Evolutionary conservation across 805 yeast species (phyloP), one percentile per base, ranked within the genome.

Genomic region (Geotrichum ghanense): DNA sequence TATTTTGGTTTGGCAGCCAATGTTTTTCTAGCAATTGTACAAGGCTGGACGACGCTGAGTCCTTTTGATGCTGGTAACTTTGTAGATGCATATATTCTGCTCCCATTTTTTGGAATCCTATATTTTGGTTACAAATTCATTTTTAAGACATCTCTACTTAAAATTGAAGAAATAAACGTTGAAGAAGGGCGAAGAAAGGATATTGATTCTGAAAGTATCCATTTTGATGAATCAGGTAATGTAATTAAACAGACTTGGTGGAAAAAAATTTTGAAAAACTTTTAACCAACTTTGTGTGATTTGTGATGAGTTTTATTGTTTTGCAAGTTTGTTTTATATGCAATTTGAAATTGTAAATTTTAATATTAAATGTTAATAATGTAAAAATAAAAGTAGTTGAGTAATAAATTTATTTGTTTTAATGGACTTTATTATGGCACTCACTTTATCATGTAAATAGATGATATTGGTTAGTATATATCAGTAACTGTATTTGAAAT

Each of bases 11-110:
- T 80, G 6, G 51, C 65, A 2, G 64, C 76, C 43, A 78, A 75
- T 56, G 51, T 70, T 1, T 71, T 80, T 47, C 63, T 80, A 48
- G 79, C 75, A 2, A 58, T 79, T 25, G 72, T 80, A 22, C 86
- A 80, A 60, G 83, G 85, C 3, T 80, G 84, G 83, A 66, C 80
- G 1, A 67, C 73, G 34, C 73, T 80, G 49, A 68, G 70, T 46
- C 86, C 85, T 1, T 80, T 77, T 54, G 67, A 68, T 44, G 77
- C 78, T 4, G 79, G 77, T 23, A 56, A 59, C 41, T 75, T 75
- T 53, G 69, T 75, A 45, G 87, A 80, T 58, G 75, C 80, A 3
- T 81, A 81, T 56, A 73, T 81, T 50, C 59, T 81, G 55, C 53
- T 81, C 12, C 85, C 87, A 1, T 63, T 79, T 14, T 79, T 77